Conservation (phyloP, 257 asterid genomes). For the Plantago ovata region DNA sequence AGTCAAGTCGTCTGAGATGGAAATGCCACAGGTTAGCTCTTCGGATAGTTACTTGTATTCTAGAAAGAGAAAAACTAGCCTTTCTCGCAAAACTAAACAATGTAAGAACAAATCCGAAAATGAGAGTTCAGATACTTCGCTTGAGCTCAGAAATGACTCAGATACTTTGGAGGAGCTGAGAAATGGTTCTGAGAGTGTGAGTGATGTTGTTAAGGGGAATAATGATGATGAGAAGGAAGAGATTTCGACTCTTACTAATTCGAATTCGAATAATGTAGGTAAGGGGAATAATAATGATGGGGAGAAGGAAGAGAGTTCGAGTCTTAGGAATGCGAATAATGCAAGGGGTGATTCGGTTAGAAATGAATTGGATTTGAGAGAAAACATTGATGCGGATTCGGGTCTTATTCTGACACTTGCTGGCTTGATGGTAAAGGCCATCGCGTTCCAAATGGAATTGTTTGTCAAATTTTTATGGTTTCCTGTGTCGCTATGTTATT, state of each 20-base stretch:
- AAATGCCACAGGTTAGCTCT: too few species aligned
- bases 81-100: slow-evolving; percentile 30
- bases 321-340: slow-evolving; percentile 26
- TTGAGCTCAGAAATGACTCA: too few species aligned
- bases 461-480: slow-evolving; percentile 33
- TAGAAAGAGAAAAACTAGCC: slow-evolving; percentile 22
- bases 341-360: slow-evolving; percentile 19
- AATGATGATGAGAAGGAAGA: too few species aligned
- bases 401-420: slow-evolving; percentile 37
- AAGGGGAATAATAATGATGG: too few species aligned
- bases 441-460: slow-evolving; percentile 49
- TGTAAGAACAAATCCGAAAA: slow-evolving; percentile 26
- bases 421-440: slow-evolving; percentile 46
- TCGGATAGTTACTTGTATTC: slow-evolving; percentile 22
- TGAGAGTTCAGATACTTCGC: slow-evolving; percentile 17
- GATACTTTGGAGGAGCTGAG: slow-evolving; percentile 21
- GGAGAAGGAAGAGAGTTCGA: slow-evolving; percentile 27
- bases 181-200: slow-evolving; percentile 21
- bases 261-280: too few species aligned
- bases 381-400: slow-evolving; percentile 31
- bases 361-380: slow-evolving; percentile 36
- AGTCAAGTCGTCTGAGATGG: slow-evolving; percentile 8
- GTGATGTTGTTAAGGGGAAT: slow-evolving; percentile 18
- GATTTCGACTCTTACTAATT: too few species aligned
- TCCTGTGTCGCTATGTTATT: slow-evolving; percentile 49